Evolutionary conservation across 1,139 yeast species (phyloP), one percentile per base, ranked within the genome.

Genomic region (Candida sp.): DNA sequence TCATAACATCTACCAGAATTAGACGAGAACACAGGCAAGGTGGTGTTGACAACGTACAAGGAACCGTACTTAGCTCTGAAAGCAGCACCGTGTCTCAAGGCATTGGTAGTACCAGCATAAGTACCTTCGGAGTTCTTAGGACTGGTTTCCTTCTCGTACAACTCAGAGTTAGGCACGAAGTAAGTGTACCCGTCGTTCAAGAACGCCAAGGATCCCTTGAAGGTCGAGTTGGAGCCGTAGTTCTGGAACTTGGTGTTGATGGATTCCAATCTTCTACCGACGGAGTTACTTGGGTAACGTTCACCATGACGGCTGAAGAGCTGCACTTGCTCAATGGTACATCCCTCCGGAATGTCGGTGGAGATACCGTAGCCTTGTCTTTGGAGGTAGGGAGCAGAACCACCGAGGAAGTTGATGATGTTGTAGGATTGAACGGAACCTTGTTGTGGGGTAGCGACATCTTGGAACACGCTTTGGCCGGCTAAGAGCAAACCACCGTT

Each of bases 291-390:
- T 22, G 90, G 91, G 63, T 75, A 88, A 59, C 94, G 72, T 62
- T 86, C 92, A n/a, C 93, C 94, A 59, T 88, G 94, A 63, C 94
- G 80, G 52, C 80, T 75, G 47, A 84, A 68, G 54, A 84, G 67
- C 56, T 84, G 85, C n/a, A 86, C 89, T 64, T 85, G 91, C 54
- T 84, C 85, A 46, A 86, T 73, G 7, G 70, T 64, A 62, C 90
- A 82, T 46, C 75, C 74, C 3, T 63, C 72, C 7, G 92, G 91
- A 42, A 70, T 59, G 30, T 67, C 75, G 34, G 79, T 73, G 26
- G 73, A 69, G 40, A 80, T 76, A 17, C 84, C 84, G 53, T 62
- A 71, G 0, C 83, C 84, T 7, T 72, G 69, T 45, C 71, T 66
- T 52, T 75, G 79, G 26, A 73, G 61, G 55, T 78, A 80, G 1